Conservation (phyloP, 192 early-diverging fungal genomes). For the Chytriomyces hyalinus region DNA sequence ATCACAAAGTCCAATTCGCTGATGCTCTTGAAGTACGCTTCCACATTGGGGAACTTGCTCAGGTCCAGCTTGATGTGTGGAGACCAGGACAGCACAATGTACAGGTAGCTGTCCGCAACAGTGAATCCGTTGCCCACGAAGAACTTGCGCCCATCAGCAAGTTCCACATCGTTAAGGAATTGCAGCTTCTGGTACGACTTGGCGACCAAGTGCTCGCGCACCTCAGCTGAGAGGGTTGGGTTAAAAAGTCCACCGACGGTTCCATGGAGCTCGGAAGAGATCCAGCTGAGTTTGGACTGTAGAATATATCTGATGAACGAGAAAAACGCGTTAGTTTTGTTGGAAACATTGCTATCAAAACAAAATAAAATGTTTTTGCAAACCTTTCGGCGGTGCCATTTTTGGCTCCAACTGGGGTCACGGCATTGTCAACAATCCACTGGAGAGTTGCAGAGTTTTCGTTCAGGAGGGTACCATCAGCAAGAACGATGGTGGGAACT, state of each 20-base stretch:
- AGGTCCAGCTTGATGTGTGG: constrained; percentile 37
- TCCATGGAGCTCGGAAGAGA: constrained; percentile 39
- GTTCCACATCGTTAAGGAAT: constrained; percentile 42
- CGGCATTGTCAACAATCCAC: constrained; percentile 40
- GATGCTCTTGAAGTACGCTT: constrained; percentile 38
- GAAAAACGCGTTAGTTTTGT: too few relatives aligned
- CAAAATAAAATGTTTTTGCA: background rate
- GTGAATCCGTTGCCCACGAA: constrained; percentile 41
- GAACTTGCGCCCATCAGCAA: constrained; percentile 38
- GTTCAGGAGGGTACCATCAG: constrained; percentile 40
- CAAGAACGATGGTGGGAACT: constrained; percentile 36
- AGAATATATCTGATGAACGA: constrained; percentile 29
- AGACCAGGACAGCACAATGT: constrained; percentile 34
- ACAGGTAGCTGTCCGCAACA: constrained; percentile 39
- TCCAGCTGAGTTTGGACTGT: constrained; percentile 41
- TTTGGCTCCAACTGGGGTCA: background rate
- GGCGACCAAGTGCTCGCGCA: constrained; percentile 21
- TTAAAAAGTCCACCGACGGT: constrained; percentile 26
- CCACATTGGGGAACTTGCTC: constrained; percentile 29
- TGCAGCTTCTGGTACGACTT: constrained; percentile 7
- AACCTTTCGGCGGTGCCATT: constrained; percentile 9
- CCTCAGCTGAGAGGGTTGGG: constrained; percentile 23
- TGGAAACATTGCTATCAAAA: background rate
- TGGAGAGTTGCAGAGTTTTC: constrained; percentile 40
- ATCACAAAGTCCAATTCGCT: constrained; percentile 41